Evolutionary conservation across 176 grass and related monocot species (phyloP).

Genomic region (Oryza glaberrima): DNA sequence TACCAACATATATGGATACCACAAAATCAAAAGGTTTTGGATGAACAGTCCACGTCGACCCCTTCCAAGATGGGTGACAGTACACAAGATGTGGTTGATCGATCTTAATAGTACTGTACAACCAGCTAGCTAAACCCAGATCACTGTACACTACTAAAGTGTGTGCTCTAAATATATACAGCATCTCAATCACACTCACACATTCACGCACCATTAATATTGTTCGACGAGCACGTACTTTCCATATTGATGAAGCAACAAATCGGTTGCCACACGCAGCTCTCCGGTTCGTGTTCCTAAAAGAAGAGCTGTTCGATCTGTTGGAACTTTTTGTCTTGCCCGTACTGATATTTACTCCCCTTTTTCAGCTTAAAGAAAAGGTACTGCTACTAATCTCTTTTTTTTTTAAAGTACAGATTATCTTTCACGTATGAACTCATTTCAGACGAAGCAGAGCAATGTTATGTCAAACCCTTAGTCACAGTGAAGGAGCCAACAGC

Average conservation of each 20-base stretch:
- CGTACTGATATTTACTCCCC: neutral
- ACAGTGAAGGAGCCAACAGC: no score
- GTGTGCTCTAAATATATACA: neutral
- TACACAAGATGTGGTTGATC: neutral
- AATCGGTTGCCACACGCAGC: constrained; percentile 27
- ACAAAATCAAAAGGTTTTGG: neutral
- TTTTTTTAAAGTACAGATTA: neutral
- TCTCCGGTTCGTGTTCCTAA: neutral
- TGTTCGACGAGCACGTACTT: constrained; percentile 1
- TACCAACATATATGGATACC: neutral
- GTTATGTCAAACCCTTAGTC: no score
- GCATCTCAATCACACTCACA: neutral
- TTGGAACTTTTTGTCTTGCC: neutral
- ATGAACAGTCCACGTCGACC: constrained; percentile 22
- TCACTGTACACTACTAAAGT: neutral
- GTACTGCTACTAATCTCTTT: neutral
- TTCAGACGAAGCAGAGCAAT: neutral
- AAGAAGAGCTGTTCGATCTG: neutral
- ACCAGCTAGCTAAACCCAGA: neutral
- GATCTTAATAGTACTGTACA: neutral
- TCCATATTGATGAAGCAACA: neutral
- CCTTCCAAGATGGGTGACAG: neutral
- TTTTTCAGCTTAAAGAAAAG: neutral
- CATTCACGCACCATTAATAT: neutral
- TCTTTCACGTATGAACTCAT: neutral